Base-by-base conservation (phyloP, 495 filamentous ascomycete species). In the Hamigera avellanea region DNA sequence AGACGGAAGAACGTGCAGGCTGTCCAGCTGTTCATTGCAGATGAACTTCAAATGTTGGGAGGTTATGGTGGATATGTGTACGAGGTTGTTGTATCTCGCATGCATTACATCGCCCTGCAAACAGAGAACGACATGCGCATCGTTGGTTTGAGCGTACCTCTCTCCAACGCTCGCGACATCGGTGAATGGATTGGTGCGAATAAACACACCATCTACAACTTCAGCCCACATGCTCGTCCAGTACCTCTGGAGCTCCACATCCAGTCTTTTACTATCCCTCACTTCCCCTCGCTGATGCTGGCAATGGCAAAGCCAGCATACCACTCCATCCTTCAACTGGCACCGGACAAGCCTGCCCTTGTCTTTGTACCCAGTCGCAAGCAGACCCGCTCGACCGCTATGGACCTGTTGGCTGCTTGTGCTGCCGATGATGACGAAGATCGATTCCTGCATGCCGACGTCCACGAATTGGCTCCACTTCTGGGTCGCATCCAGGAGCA, bases 171-270 rank as follows among this genome's bases (percentile, higher is more conserved):
- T 26, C 77, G 88, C 28, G 91, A 96, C 52, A 75, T 96, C 41
- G 88, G 93, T 30, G 93, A 96, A 59, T 99, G 91, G 91, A 93
- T 96, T 46, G 93, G 93, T 39, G 93, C 91, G n/a, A 89, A 78
- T 41, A 96, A 94, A 66, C 93, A 99, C 53, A 93, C 86, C 23
- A 93, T 94, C 39, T 96, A 83, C 70, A 99, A 96, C 61, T 99
- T 99, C 70, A 95, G 86, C 49, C 91, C 91, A 2, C 78, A 88
- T 49, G 76, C 86, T 38, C 78, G 91, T 15, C 79, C 85, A 3
- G 75, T 93, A 1, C 88, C 88, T 2, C 59, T 99, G 26, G 91
- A 96, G 49, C 77, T 99, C 23, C 85, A 94, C 50, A 83, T 99
- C 33, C 91, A 99, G 54, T 93, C 86, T 2, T 99, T 85, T 61